Conservation (phyloP, 1,284 basidiomycete genomes). For the Grifola frondosa region DNA sequence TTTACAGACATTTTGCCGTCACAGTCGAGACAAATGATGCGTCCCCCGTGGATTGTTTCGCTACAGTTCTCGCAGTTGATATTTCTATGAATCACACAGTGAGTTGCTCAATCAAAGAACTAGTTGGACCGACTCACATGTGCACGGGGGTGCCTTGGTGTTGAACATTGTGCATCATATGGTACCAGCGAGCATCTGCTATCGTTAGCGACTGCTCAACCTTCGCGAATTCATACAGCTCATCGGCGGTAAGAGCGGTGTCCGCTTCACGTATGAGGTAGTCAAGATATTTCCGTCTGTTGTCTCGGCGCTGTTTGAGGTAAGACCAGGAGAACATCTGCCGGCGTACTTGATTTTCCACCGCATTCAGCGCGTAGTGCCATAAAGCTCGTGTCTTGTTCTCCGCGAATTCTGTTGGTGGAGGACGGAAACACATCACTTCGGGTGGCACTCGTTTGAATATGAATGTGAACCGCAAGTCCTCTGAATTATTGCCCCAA, state of each 20-base stretch:
- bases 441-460: constrained; percentile 3
- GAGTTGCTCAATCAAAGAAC: background rate
- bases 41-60: constrained; percentile 18
- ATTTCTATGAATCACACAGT: constrained; percentile 12
- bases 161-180: constrained; percentile 15
- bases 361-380: constrained; percentile 2
- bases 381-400: constrained; percentile 3
- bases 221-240: constrained; percentile 1
- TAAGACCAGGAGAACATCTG: background rate
- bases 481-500: constrained; percentile 12
- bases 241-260: background rate
- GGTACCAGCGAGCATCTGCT: constrained; percentile 10
- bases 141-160: constrained; percentile 20
- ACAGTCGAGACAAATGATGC: constrained; percentile 26
- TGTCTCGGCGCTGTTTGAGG: constrained; percentile 7
- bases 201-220: constrained; percentile 9
- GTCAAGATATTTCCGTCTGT: constrained; percentile 9
- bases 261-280: constrained; percentile 8
- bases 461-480: constrained; percentile 8
- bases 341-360: constrained; percentile 14
- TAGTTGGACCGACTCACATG: constrained; percentile 13
- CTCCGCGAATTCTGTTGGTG: background rate
- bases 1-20: constrained; percentile 19
- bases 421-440: constrained; percentile 1
- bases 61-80: constrained; percentile 25